Conservation (phyloP, 768 basidiomycete genomes). For the Auriculariales sp. region DNA sequence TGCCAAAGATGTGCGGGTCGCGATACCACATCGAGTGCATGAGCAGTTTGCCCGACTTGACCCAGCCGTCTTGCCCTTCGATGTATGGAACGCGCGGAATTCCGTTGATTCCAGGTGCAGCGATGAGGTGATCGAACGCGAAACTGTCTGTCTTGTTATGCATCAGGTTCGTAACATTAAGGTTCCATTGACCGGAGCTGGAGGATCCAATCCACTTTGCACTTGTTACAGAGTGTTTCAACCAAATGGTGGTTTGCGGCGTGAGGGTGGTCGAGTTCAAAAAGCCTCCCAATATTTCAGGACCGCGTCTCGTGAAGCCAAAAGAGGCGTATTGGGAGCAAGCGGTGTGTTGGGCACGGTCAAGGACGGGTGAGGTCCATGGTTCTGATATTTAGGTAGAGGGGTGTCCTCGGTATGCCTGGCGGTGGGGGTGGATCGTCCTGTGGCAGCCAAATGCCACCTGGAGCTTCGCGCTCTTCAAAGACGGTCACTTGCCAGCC, state of each 20-base stretch:
- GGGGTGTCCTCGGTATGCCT: slow-evolving; percentile 33
- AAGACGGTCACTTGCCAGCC: slow-evolving; percentile 36
- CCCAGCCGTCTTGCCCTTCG: slow-evolving; percentile 35
- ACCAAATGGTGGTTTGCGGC: slow-evolving; percentile 25
- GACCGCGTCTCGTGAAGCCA: slow-evolving; percentile 31
- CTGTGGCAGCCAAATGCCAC: slow-evolving; percentile 41
- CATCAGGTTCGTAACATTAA: slow-evolving; percentile 17
- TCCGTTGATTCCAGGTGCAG: slow-evolving; percentile 43
- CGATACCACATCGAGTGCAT: slow-evolving; percentile 42
- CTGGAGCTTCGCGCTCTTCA: slow-evolving; percentile 36
- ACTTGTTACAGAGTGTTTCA: slow-evolving; percentile 28
- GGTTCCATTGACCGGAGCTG: slow-evolving; percentile 27
- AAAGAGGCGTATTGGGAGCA: slow-evolving; percentile 34
- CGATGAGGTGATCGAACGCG: slow-evolving; percentile 37
- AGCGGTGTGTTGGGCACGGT: slow-evolving; percentile 42
- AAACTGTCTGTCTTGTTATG: slow-evolving; percentile 5
- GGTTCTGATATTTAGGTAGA: slow-evolving; percentile 38
- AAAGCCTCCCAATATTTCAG: slow-evolving; percentile 30
- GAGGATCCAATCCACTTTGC: slow-evolving; percentile 30
- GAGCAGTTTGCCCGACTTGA: slow-evolving; percentile 18
- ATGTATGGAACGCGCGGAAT: slow-evolving; percentile 31
- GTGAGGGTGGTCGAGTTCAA: slow-evolving; percentile 25
- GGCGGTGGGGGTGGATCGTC: slow-evolving; percentile 23
- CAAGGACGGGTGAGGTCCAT: slow-evolving; percentile 40
- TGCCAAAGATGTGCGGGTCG: slow-evolving; percentile 26